Conservation (phyloP, 1,139 yeast genomes). For the Citeromyces hawaiiensis region DNA sequence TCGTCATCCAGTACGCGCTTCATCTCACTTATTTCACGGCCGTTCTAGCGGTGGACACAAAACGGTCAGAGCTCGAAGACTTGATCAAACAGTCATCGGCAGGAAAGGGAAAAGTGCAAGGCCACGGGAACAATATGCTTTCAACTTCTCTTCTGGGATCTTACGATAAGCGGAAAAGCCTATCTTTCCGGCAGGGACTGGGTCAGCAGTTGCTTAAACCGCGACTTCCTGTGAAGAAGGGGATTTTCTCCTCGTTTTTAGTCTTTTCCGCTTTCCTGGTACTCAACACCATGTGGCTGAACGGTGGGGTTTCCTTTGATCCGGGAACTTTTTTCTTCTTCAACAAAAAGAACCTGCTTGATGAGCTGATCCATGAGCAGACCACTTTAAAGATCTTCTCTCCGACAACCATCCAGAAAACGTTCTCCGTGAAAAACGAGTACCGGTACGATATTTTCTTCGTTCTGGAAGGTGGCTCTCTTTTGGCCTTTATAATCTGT, state of each 20-base stretch:
- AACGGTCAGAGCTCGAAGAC: constrained; percentile 49
- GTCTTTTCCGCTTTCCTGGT: constrained; percentile 12
- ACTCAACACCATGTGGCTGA: constrained; percentile 17
- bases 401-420: not conserved
- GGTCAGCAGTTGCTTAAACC: constrained; percentile 20
- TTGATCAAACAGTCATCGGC: constrained; percentile 17
- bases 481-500: constrained; percentile 25
- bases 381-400: not conserved
- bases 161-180: constrained; percentile 13
- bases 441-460: constrained; percentile 25
- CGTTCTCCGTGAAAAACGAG: not conserved
- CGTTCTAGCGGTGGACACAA: constrained; percentile 51
- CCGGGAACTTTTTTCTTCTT: not conserved
- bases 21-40: constrained; percentile 55
- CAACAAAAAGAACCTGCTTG: not conserved
- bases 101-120: constrained; percentile 3
- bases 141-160: constrained; percentile 8
- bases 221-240: constrained; percentile 19
- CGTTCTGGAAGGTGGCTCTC: constrained; percentile 27
- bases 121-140: constrained; percentile 5
- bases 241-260: constrained; percentile 12
- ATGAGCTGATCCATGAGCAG: not conserved
- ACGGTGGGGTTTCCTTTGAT: constrained; percentile 6
- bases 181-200: constrained; percentile 17
- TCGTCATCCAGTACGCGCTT: constrained; percentile 41